Percentiles rank a stretch among this genome's conserved stretches.
These are phyloP conservation scores for Tardiomyces digboiensis DNA, from an alignment of 1,139 yeast genomes.

Conservation along the genomic window DNA sequence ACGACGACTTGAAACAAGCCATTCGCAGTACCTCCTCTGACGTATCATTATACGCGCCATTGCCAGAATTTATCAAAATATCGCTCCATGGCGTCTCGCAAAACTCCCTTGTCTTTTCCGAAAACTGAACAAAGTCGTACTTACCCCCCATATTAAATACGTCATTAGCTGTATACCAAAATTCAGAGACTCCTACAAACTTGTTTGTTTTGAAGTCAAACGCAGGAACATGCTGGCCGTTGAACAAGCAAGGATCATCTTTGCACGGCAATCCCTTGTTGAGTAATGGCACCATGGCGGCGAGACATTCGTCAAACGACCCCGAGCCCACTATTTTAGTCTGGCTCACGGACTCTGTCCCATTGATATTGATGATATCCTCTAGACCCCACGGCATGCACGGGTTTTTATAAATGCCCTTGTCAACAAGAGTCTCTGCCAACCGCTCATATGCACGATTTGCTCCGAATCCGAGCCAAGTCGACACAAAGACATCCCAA, in stretches of 20 bases:
- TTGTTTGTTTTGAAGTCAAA: constrained; percentile 60
- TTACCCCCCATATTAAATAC: constrained; percentile 33
- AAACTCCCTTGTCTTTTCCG: constrained; percentile 36
- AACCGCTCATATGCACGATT: constrained; percentile 40
- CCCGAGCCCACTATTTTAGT: constrained; percentile 62
- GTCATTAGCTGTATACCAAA: constrained; percentile 61
- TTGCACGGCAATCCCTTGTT: constrained; percentile 31
- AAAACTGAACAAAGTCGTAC: constrained; percentile 31
- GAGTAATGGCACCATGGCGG: constrained; percentile 42
- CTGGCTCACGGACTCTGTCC: constrained; percentile 26
- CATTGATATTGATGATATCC: constrained; percentile 4
- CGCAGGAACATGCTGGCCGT: constrained; percentile 42
- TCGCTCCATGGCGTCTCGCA: constrained; percentile 38
- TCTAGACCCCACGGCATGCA: constrained; percentile 42
- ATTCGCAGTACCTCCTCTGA: constrained; percentile 35
- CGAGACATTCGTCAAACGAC: constrained; percentile 42
- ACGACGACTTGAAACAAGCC: constrained; percentile 60
- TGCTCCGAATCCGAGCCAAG: constrained; percentile 73
- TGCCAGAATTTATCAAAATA: constrained; percentile 27
- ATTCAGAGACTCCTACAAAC: constrained; percentile 75
- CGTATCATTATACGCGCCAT: constrained; percentile 24
- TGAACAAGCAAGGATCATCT: constrained; percentile 34
- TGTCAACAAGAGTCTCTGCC: constrained; percentile 4
- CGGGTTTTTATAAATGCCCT: constrained; percentile 39
- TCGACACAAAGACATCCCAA: constrained; percentile 55